A percentile compares a stretch with the other conserved stretches of the same genome.
Evolutionary conservation across 371 early-diverging fungal species (phyloP).

Genomic region (Fennellomyces sp.): DNA sequence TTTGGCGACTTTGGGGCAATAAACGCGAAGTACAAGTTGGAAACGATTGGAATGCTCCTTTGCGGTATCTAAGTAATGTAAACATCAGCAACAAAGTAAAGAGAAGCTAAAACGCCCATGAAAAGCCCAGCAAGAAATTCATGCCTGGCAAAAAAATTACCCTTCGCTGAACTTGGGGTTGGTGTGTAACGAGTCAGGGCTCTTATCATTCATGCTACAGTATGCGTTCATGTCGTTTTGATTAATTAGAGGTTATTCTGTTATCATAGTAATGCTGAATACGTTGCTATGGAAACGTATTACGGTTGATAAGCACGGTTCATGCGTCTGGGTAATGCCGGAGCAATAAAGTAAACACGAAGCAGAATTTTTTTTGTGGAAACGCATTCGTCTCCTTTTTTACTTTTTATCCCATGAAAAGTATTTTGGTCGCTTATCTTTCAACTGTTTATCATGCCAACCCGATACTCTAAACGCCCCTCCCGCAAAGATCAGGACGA

Average conservation of each 20-base stretch:
- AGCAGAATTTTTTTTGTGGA: background rate
- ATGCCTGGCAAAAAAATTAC: too few species aligned
- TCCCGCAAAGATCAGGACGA: conserved; percentile 8
- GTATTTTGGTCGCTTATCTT: background rate
- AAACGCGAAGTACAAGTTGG: background rate
- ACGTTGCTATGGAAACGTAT: too few species aligned
- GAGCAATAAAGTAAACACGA: too few species aligned
- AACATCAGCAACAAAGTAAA: background rate
- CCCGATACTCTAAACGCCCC: conserved; percentile 1
- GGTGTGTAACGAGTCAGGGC: too few species aligned
- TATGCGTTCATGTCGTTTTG: too few species aligned
- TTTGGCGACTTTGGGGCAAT: background rate
- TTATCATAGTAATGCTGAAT: too few species aligned
- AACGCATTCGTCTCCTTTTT: background rate
- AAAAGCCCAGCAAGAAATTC: background rate
- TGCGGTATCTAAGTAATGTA: background rate
- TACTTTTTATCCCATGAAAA: background rate
- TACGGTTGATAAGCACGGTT: background rate
- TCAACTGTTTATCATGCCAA: background rate
- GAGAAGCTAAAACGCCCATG: background rate
- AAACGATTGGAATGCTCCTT: background rate
- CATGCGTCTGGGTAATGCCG: too few species aligned
- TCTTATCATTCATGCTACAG: too few species aligned
- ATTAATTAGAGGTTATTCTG: too few species aligned
- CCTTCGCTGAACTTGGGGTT: too few species aligned